Base-by-base conservation (phyloP, 805 yeast genomes). In the Myxozyma mucilagina region DNA sequence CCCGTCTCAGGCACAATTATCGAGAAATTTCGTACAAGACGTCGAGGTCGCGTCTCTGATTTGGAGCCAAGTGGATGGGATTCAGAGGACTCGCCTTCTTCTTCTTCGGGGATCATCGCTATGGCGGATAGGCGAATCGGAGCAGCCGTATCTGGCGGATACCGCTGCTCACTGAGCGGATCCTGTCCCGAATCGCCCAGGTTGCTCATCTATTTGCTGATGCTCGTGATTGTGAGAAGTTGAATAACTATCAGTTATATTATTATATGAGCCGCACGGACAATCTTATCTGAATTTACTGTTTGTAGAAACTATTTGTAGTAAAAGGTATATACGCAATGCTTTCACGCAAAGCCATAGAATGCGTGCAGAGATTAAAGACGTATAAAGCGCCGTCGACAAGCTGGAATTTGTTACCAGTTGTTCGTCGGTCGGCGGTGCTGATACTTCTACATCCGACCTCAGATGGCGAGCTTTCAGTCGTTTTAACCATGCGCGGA, bases 401-500 rank as follows among this genome's bases (percentile, higher is more conserved):
- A 20, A 60, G 71, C 16, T 76, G 97, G 80, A 80, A 82, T 70
- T 72, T 72, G 36, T 69, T 87, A 9, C 97, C 97, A 0, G 72
- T 80, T 0, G 67, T 78, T 6, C 78, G 97, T 58, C 79, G 97
- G 50, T 86, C 97, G 0, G 85, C 93, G 0, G 97, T 92, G 18
- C 79, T 91, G 68, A 79, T 90, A 0, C 77, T 91, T 16, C 79
- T 92, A 29, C 91, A 89, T 67, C 68, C 69, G 9, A 93, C 94
- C 9, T 55, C 53, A 29, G 55, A 57, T 8, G 96, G 96, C 4
- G 96, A 90, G 66, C 74, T 91, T 18, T 74, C 93, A 47, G 96
- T 90, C 36, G 78, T 92, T 3, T 74, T 92, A 53, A 92, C 97
- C 0, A 85, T 87, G 67, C 75, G 98, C 63, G 85, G 96, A 2